Conservation (phyloP, 2,329 filamentous ascomycete genomes). For the Xylariaceae sp. region DNA sequence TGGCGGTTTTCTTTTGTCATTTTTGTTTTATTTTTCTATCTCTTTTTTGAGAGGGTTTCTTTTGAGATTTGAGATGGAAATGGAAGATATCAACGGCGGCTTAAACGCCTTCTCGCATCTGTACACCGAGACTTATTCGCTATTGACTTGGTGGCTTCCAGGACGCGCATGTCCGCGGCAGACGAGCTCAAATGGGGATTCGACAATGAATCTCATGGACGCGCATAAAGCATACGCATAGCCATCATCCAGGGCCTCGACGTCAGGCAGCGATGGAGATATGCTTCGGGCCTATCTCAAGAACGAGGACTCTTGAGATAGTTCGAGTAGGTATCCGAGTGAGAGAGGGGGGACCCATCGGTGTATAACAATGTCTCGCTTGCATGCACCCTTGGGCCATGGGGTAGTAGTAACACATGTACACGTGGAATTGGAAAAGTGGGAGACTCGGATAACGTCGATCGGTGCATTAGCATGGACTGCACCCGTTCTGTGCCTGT, state of each 20-base stretch:
- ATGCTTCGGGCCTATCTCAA: background rate
- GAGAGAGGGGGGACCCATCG: background rate
- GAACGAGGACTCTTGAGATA: slow-evolving; percentile 5
- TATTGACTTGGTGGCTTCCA: background rate
- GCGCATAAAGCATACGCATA: background rate
- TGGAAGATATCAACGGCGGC: background rate
- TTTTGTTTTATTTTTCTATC: too few species aligned
- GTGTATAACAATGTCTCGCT: slow-evolving; percentile 2
- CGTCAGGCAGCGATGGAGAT: slow-evolving; percentile 4
- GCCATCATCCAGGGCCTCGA: background rate
- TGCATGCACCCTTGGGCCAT: background rate
- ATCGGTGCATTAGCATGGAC: slow-evolving; percentile 10
- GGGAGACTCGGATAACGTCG: background rate
- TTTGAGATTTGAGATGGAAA: too few species aligned
- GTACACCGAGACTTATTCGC: slow-evolving; percentile 14
- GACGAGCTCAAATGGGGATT: slow-evolving; percentile 10
- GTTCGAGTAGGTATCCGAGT: slow-evolving; percentile 9
- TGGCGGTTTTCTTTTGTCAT: too few species aligned
- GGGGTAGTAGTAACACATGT: slow-evolving; percentile 2
- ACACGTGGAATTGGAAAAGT: slow-evolving; percentile 2
- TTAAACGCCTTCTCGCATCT: background rate
- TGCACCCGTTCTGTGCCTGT: slow-evolving; percentile 1
- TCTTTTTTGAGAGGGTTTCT: too few species aligned
- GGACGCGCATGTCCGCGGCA: slow-evolving; percentile 10
- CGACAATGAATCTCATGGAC: background rate